Evolutionary conservation across 768 basidiomycete genomes (phyloP).

Genomic region (Baorangia bicolor): DNA sequence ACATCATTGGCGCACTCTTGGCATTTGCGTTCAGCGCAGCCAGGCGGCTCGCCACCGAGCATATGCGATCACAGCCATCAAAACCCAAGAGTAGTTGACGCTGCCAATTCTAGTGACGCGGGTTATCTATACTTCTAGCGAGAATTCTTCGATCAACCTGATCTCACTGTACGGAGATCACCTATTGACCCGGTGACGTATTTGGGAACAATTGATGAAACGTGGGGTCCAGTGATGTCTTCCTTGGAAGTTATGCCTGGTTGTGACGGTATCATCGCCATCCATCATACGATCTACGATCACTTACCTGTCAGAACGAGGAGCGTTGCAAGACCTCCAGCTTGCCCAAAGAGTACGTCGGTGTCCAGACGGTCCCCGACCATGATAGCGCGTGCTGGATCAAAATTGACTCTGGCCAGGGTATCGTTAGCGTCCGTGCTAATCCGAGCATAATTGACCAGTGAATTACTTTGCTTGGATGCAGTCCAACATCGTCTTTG

Average conservation of each 20-base stretch:
- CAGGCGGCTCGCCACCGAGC: conserved; percentile 39
- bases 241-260: conserved; percentile 75
- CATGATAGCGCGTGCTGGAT: conserved; percentile 89
- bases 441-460: not conserved
- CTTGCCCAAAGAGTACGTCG: conserved; percentile 91
- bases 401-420: conserved; percentile 69
- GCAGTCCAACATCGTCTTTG: conserved; percentile 87
- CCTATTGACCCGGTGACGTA: conserved; percentile 81
- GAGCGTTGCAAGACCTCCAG: conserved; percentile 81
- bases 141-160: conserved; percentile 15
- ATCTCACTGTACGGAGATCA: conserved; percentile 56
- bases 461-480: conserved; percentile 69
- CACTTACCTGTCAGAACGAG: conserved; percentile 86
- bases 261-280: not conserved
- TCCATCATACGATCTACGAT: not conserved
- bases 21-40: conserved; percentile 49
- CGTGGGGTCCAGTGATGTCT: conserved; percentile 68
- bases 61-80: conserved; percentile 26
- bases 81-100: conserved; percentile 26
- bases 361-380: conserved; percentile 94
- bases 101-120: not conserved
- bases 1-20: conserved; percentile 56
- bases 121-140: not conserved
- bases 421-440: conserved; percentile 8
- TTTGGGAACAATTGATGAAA: conserved; percentile 74